Evolutionary conservation across 2,329 filamentous ascomycete genomes (phyloP), one percentile per base, ranked within the genome.

Genomic region (Coniosporium tulheliwenetii): DNA sequence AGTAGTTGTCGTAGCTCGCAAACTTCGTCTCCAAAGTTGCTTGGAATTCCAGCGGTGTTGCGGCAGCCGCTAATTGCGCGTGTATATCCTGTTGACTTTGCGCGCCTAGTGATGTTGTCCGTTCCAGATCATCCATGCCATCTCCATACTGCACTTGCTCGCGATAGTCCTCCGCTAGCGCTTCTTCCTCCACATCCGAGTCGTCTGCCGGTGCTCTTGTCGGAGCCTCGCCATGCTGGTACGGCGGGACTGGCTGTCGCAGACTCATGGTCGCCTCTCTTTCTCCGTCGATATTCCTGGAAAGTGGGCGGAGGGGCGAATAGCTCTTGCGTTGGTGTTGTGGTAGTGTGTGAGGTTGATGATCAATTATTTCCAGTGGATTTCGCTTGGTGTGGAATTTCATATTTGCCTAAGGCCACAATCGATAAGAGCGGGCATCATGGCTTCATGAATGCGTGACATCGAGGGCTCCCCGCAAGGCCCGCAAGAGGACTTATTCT

Each of bases 1-100:
- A 98, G 75, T 98, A 98, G 62, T 85, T 85, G 69, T 98, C 91
- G 73, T 98, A 98, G 70, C 87, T 95, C 63, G 85, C 81, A 69
- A 96, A 95, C 70, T 96, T 96, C 63, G 85, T 84, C 65, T 96
- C 91, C 42, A 98, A 75, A 30, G 87, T 85, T 38, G 91, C 91
- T 58, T 91, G 86, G 65, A 93, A 96, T 61, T 98, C 91, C 50
- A 98, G 73, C 39, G 91, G 91, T 56, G 91, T 89, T 48, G 91
- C 91, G 44, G 91, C 91, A 50, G 87, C 85, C 49, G 80, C 80
- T 48, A 98, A 74, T 61, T 91, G 83, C 47, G 85, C 81, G 68
- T 96, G 87, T 55, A 98, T 85, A 59, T 96, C 91, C 63, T 93
- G 85, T 58, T 77, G 72, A 63, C 85, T 82, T 56, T 79, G 78